Conservation (phyloP, 805 yeast species). For the Cyberlindnera euphorbiiphila region DNA sequence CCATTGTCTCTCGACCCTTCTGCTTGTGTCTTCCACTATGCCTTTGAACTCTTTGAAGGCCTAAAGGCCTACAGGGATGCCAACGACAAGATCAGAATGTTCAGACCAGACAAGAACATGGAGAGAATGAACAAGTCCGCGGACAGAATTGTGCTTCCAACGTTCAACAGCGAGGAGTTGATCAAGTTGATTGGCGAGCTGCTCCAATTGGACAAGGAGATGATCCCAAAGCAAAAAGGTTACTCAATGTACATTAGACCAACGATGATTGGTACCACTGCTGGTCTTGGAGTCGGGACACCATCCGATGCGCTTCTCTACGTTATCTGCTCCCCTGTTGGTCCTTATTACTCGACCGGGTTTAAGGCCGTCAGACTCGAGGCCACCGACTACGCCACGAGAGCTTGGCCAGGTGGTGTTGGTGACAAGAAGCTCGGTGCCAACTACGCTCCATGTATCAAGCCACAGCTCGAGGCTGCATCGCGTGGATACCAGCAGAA, state of each 20-base stretch:
- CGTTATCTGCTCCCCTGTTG: conserved; percentile 93
- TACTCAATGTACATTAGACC: conserved; percentile 93
- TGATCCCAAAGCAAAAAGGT: conserved; percentile 84
- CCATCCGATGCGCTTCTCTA: conserved; percentile 81
- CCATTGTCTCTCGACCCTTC: conserved; percentile 79
- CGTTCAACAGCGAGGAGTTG: conserved; percentile 75
- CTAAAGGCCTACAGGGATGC: conserved; percentile 79
- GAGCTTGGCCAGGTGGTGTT: conserved; percentile 99
- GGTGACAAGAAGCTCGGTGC: conserved; percentile 97
- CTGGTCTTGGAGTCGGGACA: conserved; percentile 79
- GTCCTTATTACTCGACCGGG: conserved; percentile 93
- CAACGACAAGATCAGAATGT: conserved; percentile 68
- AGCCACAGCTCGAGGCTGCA: conserved; percentile 90
- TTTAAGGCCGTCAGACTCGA: conserved; percentile 93
- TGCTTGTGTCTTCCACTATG: conserved; percentile 87
- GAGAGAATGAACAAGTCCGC: conserved; percentile 86
- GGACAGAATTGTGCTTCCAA: conserved; percentile 83
- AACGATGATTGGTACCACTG: conserved; percentile 89
- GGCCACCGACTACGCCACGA: conserved; percentile 92
- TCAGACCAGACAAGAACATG: conserved; percentile 93
- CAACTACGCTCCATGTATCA: conserved; percentile 93
- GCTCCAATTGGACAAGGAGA: conserved; percentile 66
- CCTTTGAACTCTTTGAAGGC: conserved; percentile 94
- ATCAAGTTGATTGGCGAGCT: conserved; percentile 72
- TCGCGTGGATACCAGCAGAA: conserved; percentile 91